phyloP scores from a whole-genome alignment of 768 basidiomycete genomes.

The Calocera viscosa region DNA sequence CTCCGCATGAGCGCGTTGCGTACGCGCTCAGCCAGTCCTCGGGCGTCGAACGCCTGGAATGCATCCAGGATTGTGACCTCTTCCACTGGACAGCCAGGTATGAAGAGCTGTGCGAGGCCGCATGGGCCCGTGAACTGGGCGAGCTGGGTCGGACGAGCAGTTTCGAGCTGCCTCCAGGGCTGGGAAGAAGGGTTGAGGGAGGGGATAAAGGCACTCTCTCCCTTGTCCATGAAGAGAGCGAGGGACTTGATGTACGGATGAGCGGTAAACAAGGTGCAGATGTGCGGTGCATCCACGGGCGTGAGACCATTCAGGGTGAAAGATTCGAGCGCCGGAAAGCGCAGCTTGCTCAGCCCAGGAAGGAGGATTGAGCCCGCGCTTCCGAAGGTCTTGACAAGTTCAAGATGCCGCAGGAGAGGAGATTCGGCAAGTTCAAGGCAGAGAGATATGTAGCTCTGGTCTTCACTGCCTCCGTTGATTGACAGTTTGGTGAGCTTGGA shows the following conservation, averaged over 20 bases:
- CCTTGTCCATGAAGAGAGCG: not conserved
- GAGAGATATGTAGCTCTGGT: not conserved
- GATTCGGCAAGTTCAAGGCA: not conserved
- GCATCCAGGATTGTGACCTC: not conserved
- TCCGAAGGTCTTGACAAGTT: not conserved
- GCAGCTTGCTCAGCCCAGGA: not conserved
- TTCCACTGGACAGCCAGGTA: not conserved
- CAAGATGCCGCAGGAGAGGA: not conserved
- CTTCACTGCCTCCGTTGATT: conserved; percentile 4
- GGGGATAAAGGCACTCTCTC: not conserved
- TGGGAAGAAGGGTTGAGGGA: not conserved
- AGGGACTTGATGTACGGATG: not conserved
- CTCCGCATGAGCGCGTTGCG: not conserved
- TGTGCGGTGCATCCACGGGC: not conserved
- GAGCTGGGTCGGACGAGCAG: not conserved
- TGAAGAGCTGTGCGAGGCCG: not conserved
- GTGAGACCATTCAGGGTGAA: conserved; percentile 1
- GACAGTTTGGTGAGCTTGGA: not conserved
- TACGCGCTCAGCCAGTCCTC: not conserved
- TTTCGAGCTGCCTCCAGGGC: not conserved
- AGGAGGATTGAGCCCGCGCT: not conserved
- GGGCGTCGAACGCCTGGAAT: not conserved
- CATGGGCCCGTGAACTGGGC: not conserved
- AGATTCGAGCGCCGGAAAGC: not conserved
- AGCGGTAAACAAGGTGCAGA: not conserved